Percentiles rank a stretch among this genome's conserved stretches.
phyloP scores from a whole-genome alignment of 2,329 filamentous ascomycete genomes.

The Pseudofabraea citricarpa region DNA sequence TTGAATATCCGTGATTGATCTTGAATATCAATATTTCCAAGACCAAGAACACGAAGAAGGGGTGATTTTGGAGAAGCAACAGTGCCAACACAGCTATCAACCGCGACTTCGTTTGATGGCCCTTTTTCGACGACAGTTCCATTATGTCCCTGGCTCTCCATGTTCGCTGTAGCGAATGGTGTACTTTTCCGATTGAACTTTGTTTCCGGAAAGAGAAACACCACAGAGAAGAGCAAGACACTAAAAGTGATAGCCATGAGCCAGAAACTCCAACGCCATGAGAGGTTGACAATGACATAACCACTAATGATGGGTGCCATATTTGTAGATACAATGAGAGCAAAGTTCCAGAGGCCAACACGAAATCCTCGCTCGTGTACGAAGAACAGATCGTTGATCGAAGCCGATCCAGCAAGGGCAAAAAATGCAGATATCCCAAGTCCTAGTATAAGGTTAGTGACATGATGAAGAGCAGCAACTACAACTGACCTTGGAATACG shows the following conservation, averaged over 20 bases:
- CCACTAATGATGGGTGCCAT: slow-evolving; percentile 29
- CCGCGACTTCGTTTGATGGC: neutral
- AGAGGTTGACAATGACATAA: slow-evolving; percentile 26
- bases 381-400: slow-evolving; percentile 12
- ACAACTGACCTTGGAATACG: slow-evolving; percentile 7
- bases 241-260: slow-evolving; percentile 27
- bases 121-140: neutral
- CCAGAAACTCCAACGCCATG: slow-evolving; percentile 19
- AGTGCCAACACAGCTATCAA: neutral
- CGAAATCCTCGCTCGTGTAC: slow-evolving; percentile 12
- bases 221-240: slow-evolving; percentile 30
- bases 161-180: neutral
- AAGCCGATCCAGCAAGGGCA: slow-evolving; percentile 9
- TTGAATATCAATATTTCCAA: slow-evolving; percentile 2
- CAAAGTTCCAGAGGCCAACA: slow-evolving; percentile 11
- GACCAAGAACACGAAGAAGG: neutral
- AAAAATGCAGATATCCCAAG: slow-evolving; percentile 11
- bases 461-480: neutral
- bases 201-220: slow-evolving; percentile 37
- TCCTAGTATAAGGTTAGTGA: neutral
- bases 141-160: neutral
- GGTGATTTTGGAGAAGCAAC: neutral
- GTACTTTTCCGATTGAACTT: slow-evolving; percentile 20
- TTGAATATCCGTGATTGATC: slow-evolving; percentile 2
- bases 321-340: slow-evolving; percentile 1